Evolutionary conservation across 2,329 filamentous ascomycete species (phyloP).

Genomic region (Arthrobotrys conoides): DNA sequence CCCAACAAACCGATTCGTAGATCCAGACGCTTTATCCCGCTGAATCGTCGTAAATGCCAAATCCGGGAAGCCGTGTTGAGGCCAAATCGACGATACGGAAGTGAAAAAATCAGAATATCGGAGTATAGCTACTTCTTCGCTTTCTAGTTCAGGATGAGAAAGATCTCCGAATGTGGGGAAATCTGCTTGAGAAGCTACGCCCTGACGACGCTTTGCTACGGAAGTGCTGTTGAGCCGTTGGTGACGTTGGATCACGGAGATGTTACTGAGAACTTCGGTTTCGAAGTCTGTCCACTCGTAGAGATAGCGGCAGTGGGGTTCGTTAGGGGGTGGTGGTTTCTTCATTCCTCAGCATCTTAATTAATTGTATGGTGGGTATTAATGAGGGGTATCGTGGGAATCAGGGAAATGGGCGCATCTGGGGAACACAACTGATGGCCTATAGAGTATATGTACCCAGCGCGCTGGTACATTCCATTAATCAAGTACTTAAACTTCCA

Average conservation of each 20-base stretch:
- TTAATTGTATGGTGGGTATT: too few relatives aligned
- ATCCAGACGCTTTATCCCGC: conserved; percentile 11
- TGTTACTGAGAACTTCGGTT: conserved; percentile 18
- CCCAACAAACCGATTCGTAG: conserved; percentile 8
- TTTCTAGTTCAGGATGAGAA: not conserved
- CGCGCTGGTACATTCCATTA: not conserved
- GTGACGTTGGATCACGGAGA: conserved; percentile 7
- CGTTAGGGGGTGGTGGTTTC: not conserved
- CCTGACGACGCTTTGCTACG: conserved; percentile 14
- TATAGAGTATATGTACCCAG: conserved; percentile 2
- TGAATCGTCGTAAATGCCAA: conserved; percentile 15
- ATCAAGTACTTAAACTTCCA: not conserved
- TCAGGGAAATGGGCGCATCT: not conserved
- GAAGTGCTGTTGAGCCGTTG: conserved; percentile 5
- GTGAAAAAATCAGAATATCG: conserved; percentile 19
- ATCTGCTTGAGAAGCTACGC: conserved; percentile 7
- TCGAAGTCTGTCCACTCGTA: conserved; percentile 35
- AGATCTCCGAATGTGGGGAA: not conserved
- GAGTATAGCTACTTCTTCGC: conserved; percentile 6
- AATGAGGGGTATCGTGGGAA: not conserved
- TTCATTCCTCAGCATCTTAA: conserved; percentile 9
- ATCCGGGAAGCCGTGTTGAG: not conserved
- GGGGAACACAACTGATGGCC: not conserved
- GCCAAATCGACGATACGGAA: conserved; percentile 5
- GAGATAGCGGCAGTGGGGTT: conserved; percentile 13